Conservation (phyloP, 257 asterid species). For the Gentiana macrophylla region DNA sequence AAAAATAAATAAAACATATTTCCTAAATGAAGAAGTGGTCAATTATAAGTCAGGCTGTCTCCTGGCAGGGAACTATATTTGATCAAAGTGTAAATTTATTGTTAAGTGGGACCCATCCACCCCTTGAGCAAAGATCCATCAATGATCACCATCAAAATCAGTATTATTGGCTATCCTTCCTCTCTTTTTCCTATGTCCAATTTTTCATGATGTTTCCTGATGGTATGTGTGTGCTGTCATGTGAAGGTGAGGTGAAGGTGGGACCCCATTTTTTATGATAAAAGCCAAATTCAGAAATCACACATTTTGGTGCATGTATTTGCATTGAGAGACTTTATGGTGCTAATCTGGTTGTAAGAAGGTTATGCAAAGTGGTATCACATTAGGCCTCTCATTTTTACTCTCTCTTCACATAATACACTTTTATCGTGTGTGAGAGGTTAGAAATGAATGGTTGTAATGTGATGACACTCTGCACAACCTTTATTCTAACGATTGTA, state of each 20-base stretch:
- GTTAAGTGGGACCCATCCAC: conserved; percentile 10
- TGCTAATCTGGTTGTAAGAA: too few species aligned
- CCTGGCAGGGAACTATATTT: conserved; percentile 56
- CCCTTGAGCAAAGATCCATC: conserved; percentile 8
- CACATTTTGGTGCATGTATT: neutral
- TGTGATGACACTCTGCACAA: too few species aligned
- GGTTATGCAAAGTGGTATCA: too few species aligned
- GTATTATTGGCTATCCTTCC: neutral
- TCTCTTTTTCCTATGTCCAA: conserved; percentile 1
- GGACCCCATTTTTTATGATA: neutral
- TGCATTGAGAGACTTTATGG: too few species aligned
- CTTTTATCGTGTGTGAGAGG: too few species aligned
- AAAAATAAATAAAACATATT: neutral
- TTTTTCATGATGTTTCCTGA: conserved; percentile 10
- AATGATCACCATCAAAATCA: conserved; percentile 5
- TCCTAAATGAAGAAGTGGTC: conserved; percentile 19
- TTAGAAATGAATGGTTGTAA: too few species aligned
- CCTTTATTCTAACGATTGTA: too few species aligned
- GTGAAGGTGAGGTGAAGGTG: conserved; percentile 11
- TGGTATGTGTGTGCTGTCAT: conserved; percentile 6
- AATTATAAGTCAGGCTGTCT: conserved; percentile 48
- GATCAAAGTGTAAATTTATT: conserved; percentile 5
- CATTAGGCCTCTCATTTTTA: too few species aligned
- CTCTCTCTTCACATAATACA: too few species aligned
- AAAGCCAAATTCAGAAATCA: conserved; percentile 1